Conservation (phyloP, 1,284 basidiomycete genomes). For the Cystobasidium pallidum region DNA sequence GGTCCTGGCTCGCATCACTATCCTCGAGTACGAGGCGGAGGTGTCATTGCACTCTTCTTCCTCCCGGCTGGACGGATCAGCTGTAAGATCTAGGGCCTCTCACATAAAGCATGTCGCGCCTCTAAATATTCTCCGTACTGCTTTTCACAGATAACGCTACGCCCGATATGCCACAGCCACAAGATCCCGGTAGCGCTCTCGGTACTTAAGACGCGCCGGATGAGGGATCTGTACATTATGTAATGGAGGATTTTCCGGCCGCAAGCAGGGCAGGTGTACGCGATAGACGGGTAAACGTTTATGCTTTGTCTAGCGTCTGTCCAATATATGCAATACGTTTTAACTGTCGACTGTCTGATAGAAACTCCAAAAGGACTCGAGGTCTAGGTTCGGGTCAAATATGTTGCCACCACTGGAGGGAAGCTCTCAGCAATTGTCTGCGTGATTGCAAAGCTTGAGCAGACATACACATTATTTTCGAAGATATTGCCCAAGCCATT, state of each 20-base stretch:
- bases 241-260: background rate
- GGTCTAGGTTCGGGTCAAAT: constrained; percentile 30
- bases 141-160: constrained; percentile 30
- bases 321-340: background rate
- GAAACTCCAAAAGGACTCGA: constrained; percentile 34
- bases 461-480: constrained; percentile 12
- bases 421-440: background rate
- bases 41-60: constrained; percentile 40
- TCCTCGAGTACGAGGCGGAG: constrained; percentile 32
- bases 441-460: background rate
- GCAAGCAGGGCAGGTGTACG: background rate
- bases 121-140: background rate
- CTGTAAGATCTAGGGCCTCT: constrained; percentile 3
- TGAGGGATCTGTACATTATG: background rate
- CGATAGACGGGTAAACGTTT: too few species aligned
- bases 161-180: constrained; percentile 36
- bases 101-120: background rate
- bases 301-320: too few species aligned
- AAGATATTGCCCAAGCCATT: background rate
- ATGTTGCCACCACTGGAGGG: constrained; percentile 6
- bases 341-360: constrained; percentile 22
- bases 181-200: constrained; percentile 21
- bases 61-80: constrained; percentile 38
- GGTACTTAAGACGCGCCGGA: background rate
- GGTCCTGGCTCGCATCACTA: constrained; percentile 40